Evolutionary conservation across 768 basidiomycete genomes (phyloP), one percentile per base, ranked within the genome.

Genomic region (Nidularia pulvinata): DNA sequence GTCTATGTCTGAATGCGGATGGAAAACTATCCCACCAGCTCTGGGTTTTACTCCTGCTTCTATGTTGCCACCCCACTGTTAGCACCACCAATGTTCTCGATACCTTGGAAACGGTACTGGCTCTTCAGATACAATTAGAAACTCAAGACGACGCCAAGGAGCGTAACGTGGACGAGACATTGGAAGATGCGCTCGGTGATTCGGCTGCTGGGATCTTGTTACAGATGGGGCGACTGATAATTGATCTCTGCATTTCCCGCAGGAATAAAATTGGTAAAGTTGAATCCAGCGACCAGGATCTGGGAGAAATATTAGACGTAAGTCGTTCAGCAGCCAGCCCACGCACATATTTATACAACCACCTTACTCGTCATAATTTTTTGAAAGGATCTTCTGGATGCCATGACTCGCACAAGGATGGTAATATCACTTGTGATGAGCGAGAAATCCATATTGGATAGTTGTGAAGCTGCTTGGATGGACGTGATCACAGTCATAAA

Each of bases 391-490:
- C 61, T 78, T 42, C 70, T 76, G 19, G 57, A 56, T 2, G 56
- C 61, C 33, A 69, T 69, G 68, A 54, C 51, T 10, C 75, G 78
- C 19, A 80, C 81, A 22, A 71, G 71, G 52, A 55, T 75, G 44
- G 82, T 78, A 14, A 56, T 86, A 34, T 66, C 70, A 6, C 56
- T 83, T 49, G 74, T 76, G 44, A 67, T 84, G 57, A 71, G 72
- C 4, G 84, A 85, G 56, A 61, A 67, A 34, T 82, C 84, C 3
- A 67, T 86, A 37, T 66, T 86, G 55, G 76, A 84, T 52, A 76
- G 77, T 54, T 84, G 84, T 57, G 64, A 68, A 46, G 69, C 73
- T 43, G 58, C 64, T 33, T 85, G 80, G 85, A 66, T 55, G 14
- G 71, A 64, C 7, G 22, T 59, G 35, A 22, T 46, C 33, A 7